Base-by-base conservation (phyloP, 306 rosid species). In the Dryas alaskensis region DNA sequence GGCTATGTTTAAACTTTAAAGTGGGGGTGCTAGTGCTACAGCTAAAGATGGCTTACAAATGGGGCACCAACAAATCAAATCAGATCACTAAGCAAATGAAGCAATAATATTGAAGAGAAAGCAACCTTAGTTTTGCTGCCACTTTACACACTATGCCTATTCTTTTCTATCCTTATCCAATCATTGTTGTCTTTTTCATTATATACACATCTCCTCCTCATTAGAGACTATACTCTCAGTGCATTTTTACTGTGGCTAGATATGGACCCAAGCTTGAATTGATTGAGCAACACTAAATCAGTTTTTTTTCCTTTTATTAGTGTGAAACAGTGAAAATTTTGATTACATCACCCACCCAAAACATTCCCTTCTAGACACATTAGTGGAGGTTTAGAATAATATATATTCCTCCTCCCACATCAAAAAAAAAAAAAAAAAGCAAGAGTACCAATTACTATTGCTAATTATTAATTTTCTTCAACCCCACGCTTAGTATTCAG, bases 161-260 rank as follows among this genome's bases (percentile, higher is more conserved):
- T 76, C 74, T 64, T 60, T 76, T 76, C 68, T 58, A 71, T 40
- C 67, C 48, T 39, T 40, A 40, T 62, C 7, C 76, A 64, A 84
- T 84, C 46, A 79, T 75, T 65, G 74, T 50, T 75, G 82, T 69
- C 63, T 40, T 82, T 78, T 79, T 83, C 84, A 79, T 58, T 63
- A 75, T 81, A 50, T 66, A 51, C 31, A 64, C 48, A 74, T 85
- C 85, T 84, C 68, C 64, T 74, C 80, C 37, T 31, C 37, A 31
- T 69, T 22, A 31, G 69, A 16, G 60, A 54, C 8, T 22, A 65
- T 22, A 27, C 1, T 12, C 40, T 12, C 40, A 79, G 90, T 89
- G 92, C 87, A 82, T 76, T 83, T 78, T 83, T 75, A 74, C 87
- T 82, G 86, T 87, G 76, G 17, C 73, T 17, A 74, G 72, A 75